Evolutionary conservation across 176 grass and related monocot species (phyloP).

Genomic region (Aegilops bicornis): DNA sequence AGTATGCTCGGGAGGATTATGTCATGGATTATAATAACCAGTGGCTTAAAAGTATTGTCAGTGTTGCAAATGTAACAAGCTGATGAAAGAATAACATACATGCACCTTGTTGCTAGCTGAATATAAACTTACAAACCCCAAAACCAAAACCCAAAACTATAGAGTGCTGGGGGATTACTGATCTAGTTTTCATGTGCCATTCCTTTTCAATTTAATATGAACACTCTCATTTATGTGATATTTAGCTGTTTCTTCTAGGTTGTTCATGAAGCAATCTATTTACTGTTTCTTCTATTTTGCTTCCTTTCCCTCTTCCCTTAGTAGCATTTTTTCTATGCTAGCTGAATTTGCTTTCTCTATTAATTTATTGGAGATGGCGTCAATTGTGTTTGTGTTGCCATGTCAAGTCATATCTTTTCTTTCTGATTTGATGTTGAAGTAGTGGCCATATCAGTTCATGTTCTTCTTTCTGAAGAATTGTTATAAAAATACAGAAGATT

Average conservation of each 20-base stretch:
- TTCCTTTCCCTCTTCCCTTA: background rate
- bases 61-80: background rate
- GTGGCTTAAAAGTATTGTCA: slow-evolving; percentile 1
- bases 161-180: background rate
- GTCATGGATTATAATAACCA: background rate
- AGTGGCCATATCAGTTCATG: background rate
- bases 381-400: slow-evolving; percentile 10
- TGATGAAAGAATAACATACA: background rate
- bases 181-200: background rate
- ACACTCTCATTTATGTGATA: background rate
- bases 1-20: slow-evolving; percentile 8
- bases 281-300: slow-evolving; percentile 18
- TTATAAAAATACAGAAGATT: slow-evolving; percentile 17
- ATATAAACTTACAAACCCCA: background rate
- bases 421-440: slow-evolving; percentile 17
- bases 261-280: background rate
- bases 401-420: slow-evolving; percentile 9
- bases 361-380: background rate
- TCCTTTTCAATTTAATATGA: background rate
- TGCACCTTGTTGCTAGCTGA: background rate
- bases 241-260: background rate
- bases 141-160: background rate
- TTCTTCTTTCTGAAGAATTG: background rate
- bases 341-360: background rate
- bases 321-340: background rate